Percentiles rank a stretch among this genome's conserved stretches.
phyloP scores from a whole-genome alignment of 2,329 filamentous ascomycete species.

The Rhynchosporium agropyri region DNA sequence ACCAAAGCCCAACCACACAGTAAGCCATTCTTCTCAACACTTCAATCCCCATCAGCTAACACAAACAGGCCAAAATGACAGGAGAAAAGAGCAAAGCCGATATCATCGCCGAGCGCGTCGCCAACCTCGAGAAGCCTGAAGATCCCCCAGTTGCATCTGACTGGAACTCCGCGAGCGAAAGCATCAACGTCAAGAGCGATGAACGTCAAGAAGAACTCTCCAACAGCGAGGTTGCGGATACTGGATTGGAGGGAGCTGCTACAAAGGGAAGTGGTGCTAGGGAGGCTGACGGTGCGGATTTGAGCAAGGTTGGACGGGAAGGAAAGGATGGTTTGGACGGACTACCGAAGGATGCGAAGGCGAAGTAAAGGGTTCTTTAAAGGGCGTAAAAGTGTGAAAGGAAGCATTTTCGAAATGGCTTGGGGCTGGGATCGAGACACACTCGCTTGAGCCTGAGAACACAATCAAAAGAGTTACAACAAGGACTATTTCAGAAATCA shows the following conservation, averaged over 20 bases:
- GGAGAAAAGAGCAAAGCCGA: conserved; percentile 55
- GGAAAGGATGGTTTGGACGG: conserved; percentile 58
- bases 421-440: background rate
- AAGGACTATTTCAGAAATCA: background rate
- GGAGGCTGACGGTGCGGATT: conserved; percentile 52
- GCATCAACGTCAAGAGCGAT: conserved; percentile 66
- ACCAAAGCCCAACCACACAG: background rate
- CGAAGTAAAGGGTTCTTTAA: conserved; percentile 14
- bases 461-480: background rate
- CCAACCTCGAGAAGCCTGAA: conserved; percentile 79
- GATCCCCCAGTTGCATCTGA: conserved; percentile 76
- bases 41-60: background rate
- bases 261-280: conserved; percentile 58
- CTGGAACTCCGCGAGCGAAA: conserved; percentile 72
- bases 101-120: conserved; percentile 67
- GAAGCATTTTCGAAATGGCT: background rate
- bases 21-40: background rate
- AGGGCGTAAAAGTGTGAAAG: background rate
- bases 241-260: conserved; percentile 60
- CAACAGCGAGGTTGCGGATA: conserved; percentile 50
- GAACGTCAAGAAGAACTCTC: conserved; percentile 55
- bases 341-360: conserved; percentile 56
- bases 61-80: conserved; percentile 35
- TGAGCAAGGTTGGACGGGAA: conserved; percentile 65
- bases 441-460: background rate